phyloP scores from a whole-genome alignment of 805 yeast genomes.

The Starmera pachycereana region DNA sequence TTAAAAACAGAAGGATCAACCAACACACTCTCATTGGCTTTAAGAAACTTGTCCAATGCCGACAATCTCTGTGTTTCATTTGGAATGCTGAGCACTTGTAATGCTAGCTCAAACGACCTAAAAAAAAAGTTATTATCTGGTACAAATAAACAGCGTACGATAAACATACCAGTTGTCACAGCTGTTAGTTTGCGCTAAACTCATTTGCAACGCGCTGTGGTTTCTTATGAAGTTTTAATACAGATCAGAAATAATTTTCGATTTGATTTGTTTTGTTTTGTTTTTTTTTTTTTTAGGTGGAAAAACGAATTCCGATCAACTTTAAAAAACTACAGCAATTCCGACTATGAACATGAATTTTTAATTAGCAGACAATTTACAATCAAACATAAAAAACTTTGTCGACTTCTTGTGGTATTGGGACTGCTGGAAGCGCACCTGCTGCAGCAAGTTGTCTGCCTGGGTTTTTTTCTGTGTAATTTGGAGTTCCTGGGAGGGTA shows the following conservation, averaged over 20 bases:
- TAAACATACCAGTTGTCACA: background rate
- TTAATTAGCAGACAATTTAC: background rate
- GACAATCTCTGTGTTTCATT: conserved; percentile 8
- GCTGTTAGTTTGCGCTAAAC: background rate
- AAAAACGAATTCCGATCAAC: no score
- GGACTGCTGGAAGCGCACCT: conserved; percentile 18
- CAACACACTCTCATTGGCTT: conserved; percentile 5
- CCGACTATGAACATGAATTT: no score
- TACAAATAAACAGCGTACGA: no score
- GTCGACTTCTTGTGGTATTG: conserved; percentile 30
- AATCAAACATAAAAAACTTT: conserved; percentile 21
- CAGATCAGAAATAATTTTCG: no score
- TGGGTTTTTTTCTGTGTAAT: conserved; percentile 27
- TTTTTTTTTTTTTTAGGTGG: no score
- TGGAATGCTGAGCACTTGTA: conserved; percentile 8
- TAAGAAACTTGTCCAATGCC: conserved; percentile 9
- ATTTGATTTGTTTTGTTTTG: no score
- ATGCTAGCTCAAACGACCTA: conserved; percentile 18
- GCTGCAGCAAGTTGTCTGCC: conserved; percentile 14
- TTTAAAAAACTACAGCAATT: no score
- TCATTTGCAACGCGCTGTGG: background rate
- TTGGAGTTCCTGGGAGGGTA: conserved; percentile 41
- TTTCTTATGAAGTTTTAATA: no score
- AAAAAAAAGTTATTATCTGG: background rate
- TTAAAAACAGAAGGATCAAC: conserved; percentile 6